Evolutionary conservation across 2,329 filamentous ascomycete genomes (phyloP), one percentile per base, ranked within the genome.

Genomic region (Dactylonectria estremocensis): DNA sequence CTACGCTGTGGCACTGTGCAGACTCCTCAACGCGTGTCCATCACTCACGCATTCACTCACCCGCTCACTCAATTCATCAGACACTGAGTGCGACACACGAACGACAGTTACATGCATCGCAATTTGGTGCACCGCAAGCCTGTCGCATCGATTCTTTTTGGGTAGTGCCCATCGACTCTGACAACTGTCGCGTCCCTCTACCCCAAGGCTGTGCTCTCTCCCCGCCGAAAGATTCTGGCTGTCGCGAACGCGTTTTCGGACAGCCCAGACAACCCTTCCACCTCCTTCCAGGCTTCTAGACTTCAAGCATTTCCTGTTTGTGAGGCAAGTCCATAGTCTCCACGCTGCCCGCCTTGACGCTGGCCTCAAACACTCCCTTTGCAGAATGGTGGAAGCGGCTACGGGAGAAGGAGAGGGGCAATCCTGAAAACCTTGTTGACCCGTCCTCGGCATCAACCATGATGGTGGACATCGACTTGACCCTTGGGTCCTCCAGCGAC

Each of bases 401-500:
- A 66, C 66, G 28, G 63, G 64, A 64, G 57, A 71, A 59, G 67
- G 68, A 73, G 72, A 75, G 72, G 72, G 69, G 70, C 73, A 70
- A 72, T 74, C 66, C 68, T 75, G 68, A 68, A 73, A 74, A 76
- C 70, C 70, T 72, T 72, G 63, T 69, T 69, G 68, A 72, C 33
- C 14, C 66, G 55, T 63, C 61, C 63, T 67, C 54, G 64, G 56
- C 72, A 45, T 60, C 67, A 69, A 58, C 61, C 57, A 68, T 67
- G 61, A 50, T 56, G 52, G 46, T 43, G 59, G 64, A 52, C 45
- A 68, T 76, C 64, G 73, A 74, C 58, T 59, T 76, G 46, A 76
- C 74, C 33, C 18, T 57, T 50, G 65, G 64, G 31, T 58, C 62
- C 43, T 60, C 64, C n/a, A 69, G 64, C 50, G 71, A 72, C 33